phyloP scores from a whole-genome alignment of 1,284 basidiomycete genomes.

The Paramarasmius palmivorus region DNA sequence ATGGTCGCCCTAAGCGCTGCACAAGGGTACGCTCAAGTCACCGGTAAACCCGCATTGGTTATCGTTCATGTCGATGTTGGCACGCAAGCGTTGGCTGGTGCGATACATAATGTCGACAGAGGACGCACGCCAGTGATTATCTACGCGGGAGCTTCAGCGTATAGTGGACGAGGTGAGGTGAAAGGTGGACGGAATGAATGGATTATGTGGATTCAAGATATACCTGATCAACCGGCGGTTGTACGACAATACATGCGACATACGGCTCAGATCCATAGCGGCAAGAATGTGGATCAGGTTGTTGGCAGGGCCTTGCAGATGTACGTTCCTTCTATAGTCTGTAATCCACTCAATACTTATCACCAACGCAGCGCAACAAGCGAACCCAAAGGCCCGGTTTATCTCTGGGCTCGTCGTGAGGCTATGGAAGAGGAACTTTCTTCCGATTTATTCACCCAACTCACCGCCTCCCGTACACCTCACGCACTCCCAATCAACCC shows the following conservation, averaged over 20 bases:
- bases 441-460: conserved; percentile 25
- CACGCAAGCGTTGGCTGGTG: conserved; percentile 71
- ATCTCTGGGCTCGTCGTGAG: conserved; percentile 73
- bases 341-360: conserved; percentile 2
- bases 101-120: conserved; percentile 69
- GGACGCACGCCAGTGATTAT: conserved; percentile 66
- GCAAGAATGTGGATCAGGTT: conserved; percentile 47
- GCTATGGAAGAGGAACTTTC: conserved; percentile 63
- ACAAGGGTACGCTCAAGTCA: conserved; percentile 68
- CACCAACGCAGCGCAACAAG: conserved; percentile 50
- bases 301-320: conserved; percentile 64
- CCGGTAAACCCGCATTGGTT: conserved; percentile 65
- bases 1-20: conserved; percentile 75
- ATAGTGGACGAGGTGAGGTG: conserved; percentile 52
- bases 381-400: conserved; percentile 70
- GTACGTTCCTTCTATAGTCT: conserved; percentile 30
- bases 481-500: conserved; percentile 48
- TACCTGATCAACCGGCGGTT: conserved; percentile 67
- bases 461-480: conserved; percentile 29
- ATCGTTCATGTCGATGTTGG: conserved; percentile 76
- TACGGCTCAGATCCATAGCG: conserved; percentile 57
- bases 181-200: conserved; percentile 70
- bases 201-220: conserved; percentile 73
- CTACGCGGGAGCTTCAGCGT: conserved; percentile 69
- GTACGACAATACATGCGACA: conserved; percentile 74